phyloP scores from a whole-genome alignment of 1,284 basidiomycete genomes.

The Cryptococcus sp. region DNA sequence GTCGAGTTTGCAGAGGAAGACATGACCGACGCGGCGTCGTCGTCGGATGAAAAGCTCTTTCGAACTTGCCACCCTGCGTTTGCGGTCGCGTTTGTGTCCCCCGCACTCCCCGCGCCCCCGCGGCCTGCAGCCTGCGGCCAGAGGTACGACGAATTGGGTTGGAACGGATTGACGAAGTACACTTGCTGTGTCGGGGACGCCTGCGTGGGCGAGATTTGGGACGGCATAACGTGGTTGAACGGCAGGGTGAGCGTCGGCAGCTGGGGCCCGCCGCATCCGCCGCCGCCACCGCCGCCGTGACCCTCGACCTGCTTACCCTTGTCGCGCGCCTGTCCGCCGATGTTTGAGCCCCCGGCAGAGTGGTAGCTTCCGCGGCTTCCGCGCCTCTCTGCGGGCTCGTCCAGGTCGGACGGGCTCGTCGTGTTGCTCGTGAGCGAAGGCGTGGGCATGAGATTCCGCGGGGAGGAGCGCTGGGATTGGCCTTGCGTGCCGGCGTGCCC shows the following conservation, averaged over 20 bases:
- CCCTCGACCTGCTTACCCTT: slow-evolving; percentile 1
- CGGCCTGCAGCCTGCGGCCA: slow-evolving; percentile 2
- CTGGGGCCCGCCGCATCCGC: too few species aligned
- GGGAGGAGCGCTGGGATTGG: slow-evolving; percentile 5
- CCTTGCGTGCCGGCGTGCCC: neutral
- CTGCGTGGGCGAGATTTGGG: slow-evolving; percentile 7
- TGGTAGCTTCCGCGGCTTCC: slow-evolving; percentile 1
- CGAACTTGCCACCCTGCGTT: slow-evolving; percentile 6
- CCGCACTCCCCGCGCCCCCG: neutral
- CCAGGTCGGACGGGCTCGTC: slow-evolving; percentile 33
- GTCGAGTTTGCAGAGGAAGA: slow-evolving; percentile 19
- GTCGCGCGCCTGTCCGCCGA: slow-evolving; percentile 1
- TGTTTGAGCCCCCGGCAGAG: neutral
- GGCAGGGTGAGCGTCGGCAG: neutral
- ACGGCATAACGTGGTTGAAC: neutral
- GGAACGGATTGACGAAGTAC: neutral
- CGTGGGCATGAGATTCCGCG: slow-evolving; percentile 21
- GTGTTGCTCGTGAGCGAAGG: slow-evolving; percentile 35
- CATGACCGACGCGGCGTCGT: slow-evolving; percentile 7
- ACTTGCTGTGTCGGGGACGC: neutral
- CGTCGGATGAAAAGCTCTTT: slow-evolving; percentile 5
- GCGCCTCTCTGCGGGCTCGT: slow-evolving; percentile 25
- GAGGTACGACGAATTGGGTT: neutral
- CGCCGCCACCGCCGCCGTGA: too few species aligned
- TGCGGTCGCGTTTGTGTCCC: neutral